A percentile compares a stretch with the other conserved stretches of the same genome.
phyloP scores from a whole-genome alignment of 306 rosid species.

The Rosa chinensis region DNA sequence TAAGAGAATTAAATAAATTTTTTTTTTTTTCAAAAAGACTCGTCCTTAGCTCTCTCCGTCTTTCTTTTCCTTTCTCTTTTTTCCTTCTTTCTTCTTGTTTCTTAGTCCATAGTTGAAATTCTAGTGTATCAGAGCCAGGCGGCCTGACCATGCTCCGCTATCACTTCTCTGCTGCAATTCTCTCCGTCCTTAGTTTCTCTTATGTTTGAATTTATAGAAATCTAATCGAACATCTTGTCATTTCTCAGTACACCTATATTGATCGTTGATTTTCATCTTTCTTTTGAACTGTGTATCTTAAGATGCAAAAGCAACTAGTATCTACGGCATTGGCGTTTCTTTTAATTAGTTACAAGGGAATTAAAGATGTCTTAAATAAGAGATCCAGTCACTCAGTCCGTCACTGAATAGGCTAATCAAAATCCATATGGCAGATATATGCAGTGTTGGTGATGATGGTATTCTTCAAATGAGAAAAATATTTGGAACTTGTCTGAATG shows the following conservation, averaged over 20 bases:
- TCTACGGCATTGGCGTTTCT: constrained; percentile 66
- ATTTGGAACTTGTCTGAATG: constrained; percentile 62
- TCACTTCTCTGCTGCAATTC: too few relatives aligned
- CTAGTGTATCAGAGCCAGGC: too few relatives aligned
- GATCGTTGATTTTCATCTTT: constrained; percentile 29
- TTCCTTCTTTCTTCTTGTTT: too few relatives aligned
- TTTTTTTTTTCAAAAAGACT: too few relatives aligned
- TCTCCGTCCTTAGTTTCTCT: too few relatives aligned
- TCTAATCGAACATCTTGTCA: background rate
- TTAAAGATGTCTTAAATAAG: constrained; percentile 52
- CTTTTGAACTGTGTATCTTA: constrained; percentile 23
- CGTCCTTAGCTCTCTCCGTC: too few relatives aligned
- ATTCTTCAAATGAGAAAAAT: constrained; percentile 40
- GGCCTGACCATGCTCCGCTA: too few relatives aligned
- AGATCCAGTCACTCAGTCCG: background rate
- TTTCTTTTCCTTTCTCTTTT: too few relatives aligned
- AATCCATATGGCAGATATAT: constrained; percentile 54
- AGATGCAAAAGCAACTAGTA: constrained; percentile 59
- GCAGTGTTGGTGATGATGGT: constrained; percentile 45
- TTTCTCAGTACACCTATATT: constrained; percentile 20
- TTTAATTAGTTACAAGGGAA: constrained; percentile 65
- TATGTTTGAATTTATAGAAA: too few relatives aligned
- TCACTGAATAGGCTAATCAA: constrained; percentile 2
- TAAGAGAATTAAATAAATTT: too few relatives aligned
- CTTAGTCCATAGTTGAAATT: too few relatives aligned